Base-by-base conservation (phyloP, 192 early-diverging fungal species). In the Coemansia sp. region DNA sequence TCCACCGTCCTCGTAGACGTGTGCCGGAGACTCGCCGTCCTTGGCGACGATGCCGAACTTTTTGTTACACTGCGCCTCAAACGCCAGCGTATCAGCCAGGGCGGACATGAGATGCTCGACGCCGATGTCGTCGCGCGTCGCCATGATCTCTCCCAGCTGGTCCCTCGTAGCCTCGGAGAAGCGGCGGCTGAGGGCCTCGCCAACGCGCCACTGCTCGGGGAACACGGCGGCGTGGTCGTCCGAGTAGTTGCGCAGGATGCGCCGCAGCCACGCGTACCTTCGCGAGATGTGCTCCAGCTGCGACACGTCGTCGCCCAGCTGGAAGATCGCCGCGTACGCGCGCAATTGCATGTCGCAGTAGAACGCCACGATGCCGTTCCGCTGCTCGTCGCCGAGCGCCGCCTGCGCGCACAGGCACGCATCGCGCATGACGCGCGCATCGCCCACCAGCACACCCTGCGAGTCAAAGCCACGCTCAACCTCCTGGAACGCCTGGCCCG, bases 241-340 rank as follows among this genome's bases (percentile, higher is more conserved):
- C 67, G 95, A 92, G 73, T 89, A 91, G n/a, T 85, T 89, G 71
- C 93, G 93, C 41, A 98, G 70, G n/a, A 91, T 79, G 21, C 96
- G 86, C 63, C 95, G 93, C 35, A 99, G 76, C 93, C 95, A 98
- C 4, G 96, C 92, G 75, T 95, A 98, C 29, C 97, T 85, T 29
- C 95, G 83, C 6, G 93, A 90, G 0, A 94, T 88, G 46, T 94
- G 89, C 54, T 93, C 93, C 1, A 99, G 73, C 34, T 89, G 89
- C n/a, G 93, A 83, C 14, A 92, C 91, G 77, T 97, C 86, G 51
- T 88, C 87, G 40, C 77, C 69, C 17, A 87, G 72, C 59, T 91
- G 86, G 71, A 97, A 96, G 24, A 96, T 89, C 7, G 79, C 86
- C 3, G 88, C 72, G 67, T 99, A 99, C 33, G 92, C 91, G 29